Conservation (phyloP, 2,329 filamentous ascomycete species). For the Cryphonectria parasitica region DNA sequence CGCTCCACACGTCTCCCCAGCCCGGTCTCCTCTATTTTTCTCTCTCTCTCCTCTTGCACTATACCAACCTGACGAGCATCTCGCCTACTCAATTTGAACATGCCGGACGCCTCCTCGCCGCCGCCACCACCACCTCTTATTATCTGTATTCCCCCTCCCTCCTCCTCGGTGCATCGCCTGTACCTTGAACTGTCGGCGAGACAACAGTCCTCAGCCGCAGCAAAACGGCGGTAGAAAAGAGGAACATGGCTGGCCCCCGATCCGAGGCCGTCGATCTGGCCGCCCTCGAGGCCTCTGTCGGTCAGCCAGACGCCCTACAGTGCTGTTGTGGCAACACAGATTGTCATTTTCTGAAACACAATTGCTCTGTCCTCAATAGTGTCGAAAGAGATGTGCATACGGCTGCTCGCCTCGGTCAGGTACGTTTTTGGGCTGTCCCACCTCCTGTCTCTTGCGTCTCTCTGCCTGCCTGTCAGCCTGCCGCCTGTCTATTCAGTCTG, state of each 20-base stretch:
- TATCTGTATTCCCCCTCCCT: constrained; percentile 16
- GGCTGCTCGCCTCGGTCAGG: constrained; percentile 89
- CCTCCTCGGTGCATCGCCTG: constrained; percentile 11
- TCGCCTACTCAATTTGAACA: constrained; percentile 16
- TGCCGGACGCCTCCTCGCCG: constrained; percentile 26
- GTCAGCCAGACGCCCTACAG: constrained; percentile 45
- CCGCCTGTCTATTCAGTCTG: background rate
- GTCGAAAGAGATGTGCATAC: constrained; percentile 87
- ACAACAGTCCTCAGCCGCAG: background rate
- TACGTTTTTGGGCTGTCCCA: constrained; percentile 54
- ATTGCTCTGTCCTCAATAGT: constrained; percentile 74
- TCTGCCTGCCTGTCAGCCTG: background rate
- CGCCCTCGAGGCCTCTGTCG: constrained; percentile 21
- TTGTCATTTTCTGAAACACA: constrained; percentile 82
- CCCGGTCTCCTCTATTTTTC: background rate
- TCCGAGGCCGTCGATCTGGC: constrained; percentile 24
- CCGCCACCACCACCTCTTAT: constrained; percentile 11
- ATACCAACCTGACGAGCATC: background rate
- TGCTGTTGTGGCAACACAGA: constrained; percentile 88
- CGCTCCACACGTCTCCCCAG: constrained; percentile 1
- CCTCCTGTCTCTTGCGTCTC: background rate
- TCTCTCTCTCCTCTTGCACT: background rate
- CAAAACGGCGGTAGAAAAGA: background rate
- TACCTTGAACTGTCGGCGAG: background rate
- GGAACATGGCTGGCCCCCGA: constrained; percentile 27